Base-by-base conservation (phyloP, 129 eudicot genomes). In the Arctium lappa region DNA sequence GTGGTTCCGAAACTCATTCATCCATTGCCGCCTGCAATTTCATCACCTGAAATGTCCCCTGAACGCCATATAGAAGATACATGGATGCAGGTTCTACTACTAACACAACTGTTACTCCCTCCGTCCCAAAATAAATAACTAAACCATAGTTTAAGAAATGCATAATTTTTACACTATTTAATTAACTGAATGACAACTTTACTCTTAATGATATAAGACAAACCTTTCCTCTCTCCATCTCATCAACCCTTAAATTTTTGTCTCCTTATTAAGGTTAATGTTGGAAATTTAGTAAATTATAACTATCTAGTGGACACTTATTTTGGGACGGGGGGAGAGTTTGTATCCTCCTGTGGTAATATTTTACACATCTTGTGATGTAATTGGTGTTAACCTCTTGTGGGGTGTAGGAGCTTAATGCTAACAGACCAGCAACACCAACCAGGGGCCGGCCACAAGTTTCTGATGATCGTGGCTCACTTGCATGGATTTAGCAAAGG, bases 1-100 rank as follows among this genome's bases (percentile, higher is more conserved):
- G 97, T 95, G 63, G 99, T 95, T 81, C 99, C 99, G 77, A 95
- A 95, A 77, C 98, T 95, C 65, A 95, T 95, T 78, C 99, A 95
- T 88, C 99, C 98, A 36, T 77, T 95, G 82, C 99, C 99, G 11
- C 99, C 99, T 22, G 97, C 99, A 71, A 39, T 91, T 85, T 79
- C 92, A 8, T 95, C 98, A 32, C 95, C 98, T 33, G 99, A 95
- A 89, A 83, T 89, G 16, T 95, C 98, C 69, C 99, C 98, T 6
- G 98, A 93, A 68, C 91, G 89, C 30, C 97, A 89, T 72, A 85
- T 82, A 77, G 99, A 96, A 84, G 98, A 96, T 76, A 93, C 98
- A 27, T 96, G 99, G 99, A 96, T 96, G 99, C 99, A 93, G 98
- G 99, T 96, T 72, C 79, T 12, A n/a, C 71, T n/a, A 3, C 22